phyloP scores from a whole-genome alignment of 2,329 filamentous ascomycete genomes.

The Saccharata proteae region DNA sequence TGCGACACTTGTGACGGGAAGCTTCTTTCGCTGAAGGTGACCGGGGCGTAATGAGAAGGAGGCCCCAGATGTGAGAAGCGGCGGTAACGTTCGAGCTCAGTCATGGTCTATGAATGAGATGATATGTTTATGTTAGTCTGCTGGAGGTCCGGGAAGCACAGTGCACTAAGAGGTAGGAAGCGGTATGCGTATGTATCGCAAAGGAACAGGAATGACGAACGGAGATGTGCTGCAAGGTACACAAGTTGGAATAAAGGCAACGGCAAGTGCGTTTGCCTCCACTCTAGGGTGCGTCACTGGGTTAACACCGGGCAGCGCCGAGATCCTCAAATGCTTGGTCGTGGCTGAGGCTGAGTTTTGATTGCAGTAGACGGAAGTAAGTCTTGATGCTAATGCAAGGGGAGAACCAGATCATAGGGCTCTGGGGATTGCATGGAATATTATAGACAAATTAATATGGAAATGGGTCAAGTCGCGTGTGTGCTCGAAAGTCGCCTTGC shows the following conservation, averaged over 20 bases:
- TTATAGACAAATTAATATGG: constrained; percentile 5
- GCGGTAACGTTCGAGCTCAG: constrained; percentile 6
- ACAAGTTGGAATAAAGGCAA: constrained; percentile 2
- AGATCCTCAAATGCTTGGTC: constrained; percentile 4
- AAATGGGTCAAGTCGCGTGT: too few relatives aligned
- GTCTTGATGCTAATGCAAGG: constrained; percentile 3
- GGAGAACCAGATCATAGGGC: constrained; percentile 1
- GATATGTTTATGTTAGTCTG: too few relatives aligned
- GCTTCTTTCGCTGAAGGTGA: constrained; percentile 4
- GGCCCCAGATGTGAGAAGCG: constrained; percentile 6
- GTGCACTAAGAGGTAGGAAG: too few relatives aligned
- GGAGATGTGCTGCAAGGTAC: constrained; percentile 6
- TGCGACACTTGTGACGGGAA: constrained; percentile 5
- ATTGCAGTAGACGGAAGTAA: constrained; percentile 3
- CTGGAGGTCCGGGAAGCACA: too few relatives aligned
- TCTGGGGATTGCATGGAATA: constrained; percentile 5
- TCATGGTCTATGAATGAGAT: too few relatives aligned
- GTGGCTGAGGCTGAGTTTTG: constrained; percentile 5
- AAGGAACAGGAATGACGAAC: constrained; percentile 4
- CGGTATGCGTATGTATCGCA: too few relatives aligned
- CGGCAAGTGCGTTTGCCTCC: constrained; percentile 7
- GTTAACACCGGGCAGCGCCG: too few relatives aligned
- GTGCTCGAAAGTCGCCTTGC: too few relatives aligned
- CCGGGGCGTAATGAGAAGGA: constrained; percentile 5
- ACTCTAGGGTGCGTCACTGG: too few relatives aligned